These are phyloP conservation scores for Tolypocladium pustulatum DNA, from an alignment of 2,329 filamentous ascomycete genomes.

Conservation along the genomic window DNA sequence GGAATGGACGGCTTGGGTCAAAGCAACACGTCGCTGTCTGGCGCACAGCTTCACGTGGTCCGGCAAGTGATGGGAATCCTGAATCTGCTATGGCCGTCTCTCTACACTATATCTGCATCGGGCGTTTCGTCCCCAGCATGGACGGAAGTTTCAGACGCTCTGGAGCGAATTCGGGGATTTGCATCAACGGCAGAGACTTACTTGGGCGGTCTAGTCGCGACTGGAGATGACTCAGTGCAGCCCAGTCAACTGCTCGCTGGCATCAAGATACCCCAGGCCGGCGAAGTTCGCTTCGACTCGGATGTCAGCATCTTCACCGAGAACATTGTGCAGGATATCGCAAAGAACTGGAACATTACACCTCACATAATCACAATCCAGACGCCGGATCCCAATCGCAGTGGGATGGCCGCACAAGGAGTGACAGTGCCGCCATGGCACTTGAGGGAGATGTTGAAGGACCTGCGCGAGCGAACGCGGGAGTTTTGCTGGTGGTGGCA, in stretches of 20 bases:
- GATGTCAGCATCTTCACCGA: constrained; percentile 28
- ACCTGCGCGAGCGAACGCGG: constrained; percentile 18
- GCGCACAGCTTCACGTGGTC: constrained; percentile 15
- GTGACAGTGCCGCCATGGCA: constrained; percentile 21
- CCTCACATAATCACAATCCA: constrained; percentile 24
- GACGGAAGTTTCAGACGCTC: constrained; percentile 7
- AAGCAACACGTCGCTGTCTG: constrained; percentile 8
- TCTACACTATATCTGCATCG: constrained; percentile 12
- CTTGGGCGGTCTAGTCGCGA: constrained; percentile 8
- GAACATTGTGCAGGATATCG: constrained; percentile 33
- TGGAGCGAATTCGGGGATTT: constrained; percentile 9
- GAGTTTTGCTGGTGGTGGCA: constrained; percentile 25
- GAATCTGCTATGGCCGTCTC: constrained; percentile 20
- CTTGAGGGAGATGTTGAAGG: constrained; percentile 15
- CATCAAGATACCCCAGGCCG: constrained; percentile 3
- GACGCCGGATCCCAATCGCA: constrained; percentile 21
- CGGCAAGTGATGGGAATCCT: constrained; percentile 15
- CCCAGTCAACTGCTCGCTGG: constrained; percentile 12
- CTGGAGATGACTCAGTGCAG: constrained; percentile 7
- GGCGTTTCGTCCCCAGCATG: constrained; percentile 5
- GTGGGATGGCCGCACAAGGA: constrained; percentile 22
- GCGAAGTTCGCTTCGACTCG: constrained; percentile 7
- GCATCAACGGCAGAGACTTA: constrained; percentile 9
- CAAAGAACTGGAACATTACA: constrained; percentile 30
- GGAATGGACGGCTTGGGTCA: constrained; percentile 16